phyloP scores from a whole-genome alignment of 371 early-diverging fungal genomes.

The Apophysomyces ossiformis region DNA sequence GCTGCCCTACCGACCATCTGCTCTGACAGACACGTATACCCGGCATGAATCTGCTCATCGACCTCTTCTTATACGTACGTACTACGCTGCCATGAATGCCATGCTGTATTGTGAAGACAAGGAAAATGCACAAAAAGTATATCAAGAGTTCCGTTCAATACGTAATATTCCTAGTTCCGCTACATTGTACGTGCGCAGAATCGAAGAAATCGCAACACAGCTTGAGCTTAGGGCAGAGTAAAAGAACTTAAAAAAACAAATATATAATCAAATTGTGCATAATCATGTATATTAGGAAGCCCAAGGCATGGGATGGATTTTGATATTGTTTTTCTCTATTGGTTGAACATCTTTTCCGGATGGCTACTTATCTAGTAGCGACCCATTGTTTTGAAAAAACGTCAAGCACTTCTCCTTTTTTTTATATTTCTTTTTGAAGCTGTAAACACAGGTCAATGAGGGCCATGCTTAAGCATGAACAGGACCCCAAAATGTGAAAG shows the following conservation, averaged over 20 bases:
- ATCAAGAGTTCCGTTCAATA: conserved; percentile 3
- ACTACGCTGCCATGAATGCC: conserved; percentile 5
- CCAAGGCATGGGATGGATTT: too few relatives aligned
- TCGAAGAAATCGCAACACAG: conserved; percentile 5
- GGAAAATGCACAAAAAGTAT: conserved; percentile 1
- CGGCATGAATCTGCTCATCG: conserved; percentile 1
- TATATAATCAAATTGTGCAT: background rate
- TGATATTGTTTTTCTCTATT: too few relatives aligned
- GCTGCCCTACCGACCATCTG: conserved; percentile 2
- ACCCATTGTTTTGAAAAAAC: too few relatives aligned
- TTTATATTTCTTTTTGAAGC: too few relatives aligned
- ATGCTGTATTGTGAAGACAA: conserved; percentile 1
- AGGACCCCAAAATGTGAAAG: too few relatives aligned
- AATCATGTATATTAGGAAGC: too few relatives aligned
- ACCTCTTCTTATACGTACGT: conserved; percentile 2
- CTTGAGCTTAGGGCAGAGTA: background rate
- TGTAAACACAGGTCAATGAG: too few relatives aligned
- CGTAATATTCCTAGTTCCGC: conserved; percentile 6
- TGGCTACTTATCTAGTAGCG: too few relatives aligned
- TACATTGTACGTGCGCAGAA: background rate
- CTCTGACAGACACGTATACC: conserved; percentile 1
- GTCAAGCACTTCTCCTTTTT: too few relatives aligned
- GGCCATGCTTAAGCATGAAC: too few relatives aligned
- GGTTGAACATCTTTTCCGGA: too few relatives aligned
- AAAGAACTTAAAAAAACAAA: background rate